phyloP scores from a whole-genome alignment of 371 early-diverging fungal genomes.

The Cokeromyces recurvatus region DNA sequence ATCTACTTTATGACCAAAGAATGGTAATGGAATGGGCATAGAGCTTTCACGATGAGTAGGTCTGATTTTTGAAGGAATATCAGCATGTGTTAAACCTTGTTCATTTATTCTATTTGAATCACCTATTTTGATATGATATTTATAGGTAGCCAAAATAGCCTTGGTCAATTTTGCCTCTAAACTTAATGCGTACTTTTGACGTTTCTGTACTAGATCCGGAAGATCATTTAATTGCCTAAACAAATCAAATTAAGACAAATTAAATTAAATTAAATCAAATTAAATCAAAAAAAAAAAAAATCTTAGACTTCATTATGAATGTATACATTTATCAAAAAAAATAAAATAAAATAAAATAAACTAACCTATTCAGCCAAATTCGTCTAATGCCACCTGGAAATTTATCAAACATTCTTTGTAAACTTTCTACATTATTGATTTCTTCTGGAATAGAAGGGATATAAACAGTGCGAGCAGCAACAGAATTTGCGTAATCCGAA shows the following conservation, averaged over 20 bases:
- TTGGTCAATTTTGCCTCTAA: constrained; percentile 52
- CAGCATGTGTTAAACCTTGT: constrained; percentile 10
- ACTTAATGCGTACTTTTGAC: constrained; percentile 45
- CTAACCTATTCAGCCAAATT: constrained; percentile 68
- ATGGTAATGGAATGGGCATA: constrained; percentile 35
- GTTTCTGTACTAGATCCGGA: constrained; percentile 50
- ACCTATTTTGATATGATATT: constrained; percentile 25
- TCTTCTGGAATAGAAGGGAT: constrained; percentile 57
- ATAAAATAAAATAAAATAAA: too few relatives aligned
- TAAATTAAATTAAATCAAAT: background rate
- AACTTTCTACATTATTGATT: constrained; percentile 39
- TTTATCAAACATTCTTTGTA: constrained; percentile 50
- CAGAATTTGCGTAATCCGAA: constrained; percentile 53
- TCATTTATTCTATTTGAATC: constrained; percentile 8
- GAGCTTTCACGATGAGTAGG: constrained; percentile 58
- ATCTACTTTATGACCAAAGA: constrained; percentile 66
- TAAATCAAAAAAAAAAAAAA: background rate
- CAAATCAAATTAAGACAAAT: constrained; percentile 1
- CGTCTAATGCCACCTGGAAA: constrained; percentile 75
- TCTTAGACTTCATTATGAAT: too few relatives aligned
- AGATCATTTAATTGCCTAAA: constrained; percentile 50
- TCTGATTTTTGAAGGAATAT: constrained; percentile 47
- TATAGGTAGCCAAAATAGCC: constrained; percentile 44
- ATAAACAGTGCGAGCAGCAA: constrained; percentile 61
- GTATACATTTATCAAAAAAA: too few relatives aligned